These are phyloP conservation scores for Aphanomyces invadans DNA, from an alignment of 352 stramenopile genomes.

Conservation along the genomic window DNA sequence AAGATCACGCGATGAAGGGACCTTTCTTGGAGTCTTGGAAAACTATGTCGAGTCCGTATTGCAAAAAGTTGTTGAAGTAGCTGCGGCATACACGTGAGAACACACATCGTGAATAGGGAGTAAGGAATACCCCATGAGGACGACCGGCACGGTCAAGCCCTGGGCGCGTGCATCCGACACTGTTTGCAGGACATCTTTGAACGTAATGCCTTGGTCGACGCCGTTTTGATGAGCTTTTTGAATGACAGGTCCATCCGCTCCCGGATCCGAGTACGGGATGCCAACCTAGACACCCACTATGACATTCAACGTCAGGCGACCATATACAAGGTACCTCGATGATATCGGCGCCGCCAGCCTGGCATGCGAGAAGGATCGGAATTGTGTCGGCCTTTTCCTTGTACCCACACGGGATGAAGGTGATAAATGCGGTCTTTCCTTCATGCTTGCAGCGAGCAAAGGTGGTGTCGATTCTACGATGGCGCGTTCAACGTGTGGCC, in stretches of 20 bases:
- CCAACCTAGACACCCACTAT: conserved; percentile 72
- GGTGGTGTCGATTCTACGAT: conserved; percentile 11
- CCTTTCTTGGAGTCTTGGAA: conserved; percentile 69
- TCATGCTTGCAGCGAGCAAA: conserved; percentile 39
- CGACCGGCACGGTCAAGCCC: conserved; percentile 91
- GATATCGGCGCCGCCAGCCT: conserved; percentile 93
- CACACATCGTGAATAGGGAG: neutral
- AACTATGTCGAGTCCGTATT: conserved; percentile 93
- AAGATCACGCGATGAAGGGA: conserved; percentile 27
- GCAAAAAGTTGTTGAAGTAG: conserved; percentile 98
- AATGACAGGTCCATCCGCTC: conserved; percentile 97
- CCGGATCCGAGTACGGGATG: conserved; percentile 97
- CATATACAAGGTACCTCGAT: conserved; percentile 91
- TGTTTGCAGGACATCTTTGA: conserved; percentile 90
- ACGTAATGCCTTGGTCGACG: conserved; percentile 90
- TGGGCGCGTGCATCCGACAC: conserved; percentile 84
- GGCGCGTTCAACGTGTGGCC: neutral
- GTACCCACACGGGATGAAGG: conserved; percentile 95
- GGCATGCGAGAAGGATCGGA: conserved; percentile 91
- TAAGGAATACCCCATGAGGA: conserved; percentile 97
- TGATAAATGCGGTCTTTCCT: conserved; percentile 89
- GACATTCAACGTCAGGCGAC: no score
- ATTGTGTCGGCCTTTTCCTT: conserved; percentile 92
- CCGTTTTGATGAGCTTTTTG: conserved; percentile 92
- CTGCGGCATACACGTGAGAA: neutral